Conservation (phyloP, 164 flowering plant genomes). For the Platanus orientalis region DNA sequence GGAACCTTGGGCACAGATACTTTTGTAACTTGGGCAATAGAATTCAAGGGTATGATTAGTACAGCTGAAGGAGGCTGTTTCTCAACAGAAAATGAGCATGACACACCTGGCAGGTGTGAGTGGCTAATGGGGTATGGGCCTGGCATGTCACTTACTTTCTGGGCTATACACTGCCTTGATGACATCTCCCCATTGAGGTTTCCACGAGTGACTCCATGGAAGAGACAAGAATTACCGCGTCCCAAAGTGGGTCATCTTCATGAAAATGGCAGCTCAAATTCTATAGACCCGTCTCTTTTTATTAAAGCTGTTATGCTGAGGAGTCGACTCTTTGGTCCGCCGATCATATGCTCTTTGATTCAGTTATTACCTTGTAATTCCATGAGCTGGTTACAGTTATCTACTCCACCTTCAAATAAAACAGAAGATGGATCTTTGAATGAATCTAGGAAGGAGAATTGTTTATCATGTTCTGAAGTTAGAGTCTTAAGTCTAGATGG, state of each 20-base stretch:
- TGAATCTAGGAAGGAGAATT: conserved; percentile 15
- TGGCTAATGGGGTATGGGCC: conserved; percentile 88
- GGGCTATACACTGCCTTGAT: conserved; percentile 96
- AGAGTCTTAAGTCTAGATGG: conserved; percentile 51
- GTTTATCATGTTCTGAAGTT: conserved; percentile 25
- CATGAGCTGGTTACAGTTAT: conserved; percentile 54
- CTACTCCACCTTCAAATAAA: conserved; percentile 24
- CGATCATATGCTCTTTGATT: conserved; percentile 59
- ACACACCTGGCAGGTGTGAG: conserved; percentile 58
- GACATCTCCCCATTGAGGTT: conserved; percentile 72
- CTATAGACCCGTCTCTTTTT: conserved; percentile 25
- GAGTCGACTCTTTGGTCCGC: conserved; percentile 51
- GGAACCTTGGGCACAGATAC: conserved; percentile 59
- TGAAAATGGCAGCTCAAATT: conserved; percentile 13
- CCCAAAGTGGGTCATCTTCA: conserved; percentile 18
- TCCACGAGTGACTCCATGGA: conserved; percentile 85
- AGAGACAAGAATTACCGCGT: conserved; percentile 41
- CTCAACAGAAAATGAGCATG: conserved; percentile 28
- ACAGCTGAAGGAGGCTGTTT: conserved; percentile 23
- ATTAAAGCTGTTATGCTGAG: conserved; percentile 53
- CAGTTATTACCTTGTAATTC: conserved; percentile 54
- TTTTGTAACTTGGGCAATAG: conserved; percentile 67
- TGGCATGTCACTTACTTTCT: conserved; percentile 40
- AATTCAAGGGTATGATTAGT: conserved; percentile 30
- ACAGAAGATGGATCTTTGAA: conserved; percentile 24